These are phyloP conservation scores for Trametes hirsuta DNA, from an alignment of 1,284 basidiomycete genomes.

Conservation along the genomic window DNA sequence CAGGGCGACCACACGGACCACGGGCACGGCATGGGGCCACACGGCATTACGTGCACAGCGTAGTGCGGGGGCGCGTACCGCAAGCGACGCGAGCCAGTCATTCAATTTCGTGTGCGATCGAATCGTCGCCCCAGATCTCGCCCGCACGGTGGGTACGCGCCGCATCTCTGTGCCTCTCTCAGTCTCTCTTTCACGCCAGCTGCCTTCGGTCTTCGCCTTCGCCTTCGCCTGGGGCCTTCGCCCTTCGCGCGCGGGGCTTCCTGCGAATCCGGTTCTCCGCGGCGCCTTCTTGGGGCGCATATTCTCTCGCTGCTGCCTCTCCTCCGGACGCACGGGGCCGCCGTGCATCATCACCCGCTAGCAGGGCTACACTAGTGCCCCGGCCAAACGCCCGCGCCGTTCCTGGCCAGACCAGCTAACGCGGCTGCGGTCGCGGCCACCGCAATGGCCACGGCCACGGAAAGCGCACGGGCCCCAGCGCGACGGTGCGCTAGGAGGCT, in stretches of 20 bases:
- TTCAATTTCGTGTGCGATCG: background rate
- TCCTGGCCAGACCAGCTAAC: background rate
- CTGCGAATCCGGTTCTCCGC: conserved; percentile 1
- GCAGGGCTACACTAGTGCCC: background rate
- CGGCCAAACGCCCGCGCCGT: background rate
- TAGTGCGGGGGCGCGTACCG: too few relatives aligned
- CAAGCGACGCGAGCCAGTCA: background rate
- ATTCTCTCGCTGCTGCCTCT: background rate
- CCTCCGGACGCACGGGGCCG: background rate
- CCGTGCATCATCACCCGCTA: too few relatives aligned
- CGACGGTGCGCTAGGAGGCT: background rate
- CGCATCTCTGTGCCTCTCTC: conserved; percentile 1
- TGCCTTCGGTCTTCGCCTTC: too few relatives aligned
- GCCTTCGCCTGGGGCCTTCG: too few relatives aligned
- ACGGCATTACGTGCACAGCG: too few relatives aligned
- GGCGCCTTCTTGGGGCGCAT: background rate
- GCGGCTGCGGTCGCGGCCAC: background rate
- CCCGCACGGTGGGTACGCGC: background rate
- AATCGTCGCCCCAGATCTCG: conserved; percentile 22
- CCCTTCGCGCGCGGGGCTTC: background rate
- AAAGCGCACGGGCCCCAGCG: too few relatives aligned
- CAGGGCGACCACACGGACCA: too few relatives aligned
- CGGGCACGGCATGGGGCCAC: too few relatives aligned
- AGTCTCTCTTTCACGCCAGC: background rate
- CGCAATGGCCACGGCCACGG: too few relatives aligned